Base-by-base conservation (phyloP, 2,329 filamentous ascomycete genomes). In the Fonsecaea nubica region DNA sequence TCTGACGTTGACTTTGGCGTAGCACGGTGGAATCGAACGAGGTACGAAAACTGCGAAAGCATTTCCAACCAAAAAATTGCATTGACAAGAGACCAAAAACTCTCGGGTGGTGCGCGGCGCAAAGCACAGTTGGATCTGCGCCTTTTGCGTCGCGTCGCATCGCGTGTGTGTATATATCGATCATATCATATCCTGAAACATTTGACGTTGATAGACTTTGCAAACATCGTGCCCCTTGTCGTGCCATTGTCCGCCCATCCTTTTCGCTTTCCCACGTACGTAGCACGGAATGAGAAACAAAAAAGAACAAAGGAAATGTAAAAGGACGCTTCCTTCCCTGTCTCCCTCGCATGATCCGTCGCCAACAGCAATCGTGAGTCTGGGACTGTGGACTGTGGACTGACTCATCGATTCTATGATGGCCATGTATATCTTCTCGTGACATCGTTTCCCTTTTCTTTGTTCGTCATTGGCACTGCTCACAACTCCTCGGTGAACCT, bases 401-500 rank as follows among this genome's bases (percentile, higher is more conserved):
- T 25, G 25, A 25, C 25, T 25, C 25, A 25, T 25, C 25, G 25
- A 25, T 25, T 25, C 25, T 25, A 25, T 25, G 25, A 25, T 25
- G 25, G 25, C 25, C 15, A 1, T n/a, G 40, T n/a, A 42, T 42
- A 5, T 6, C 15, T n/a, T 8, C 4, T 5, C 40, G 3, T n/a
- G 5, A n/a, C 30, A 15, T 10, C 38, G n/a, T 52, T n/a, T n/a
- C 33, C 54, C 6, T 33, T 45, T 21, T 63, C 18, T 4, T 25
- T 21, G 30, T 53, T 25, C 38, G 30, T 5, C n/a, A n/a, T 21
- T 45, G n/a, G 9, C 40, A 12, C 32, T 36, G 35, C 25, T 60
- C 55, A 70, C 48, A 71, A 40, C n/a, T 71, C 70, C 48, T 72
- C 68, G 4, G 68, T 72, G 63, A 73, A 73, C 13, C 70, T 70